A percentile compares a stretch with the other conserved stretches of the same genome.
phyloP scores from a whole-genome alignment of 306 rosid species.

The Lathyrus aphaca region DNA sequence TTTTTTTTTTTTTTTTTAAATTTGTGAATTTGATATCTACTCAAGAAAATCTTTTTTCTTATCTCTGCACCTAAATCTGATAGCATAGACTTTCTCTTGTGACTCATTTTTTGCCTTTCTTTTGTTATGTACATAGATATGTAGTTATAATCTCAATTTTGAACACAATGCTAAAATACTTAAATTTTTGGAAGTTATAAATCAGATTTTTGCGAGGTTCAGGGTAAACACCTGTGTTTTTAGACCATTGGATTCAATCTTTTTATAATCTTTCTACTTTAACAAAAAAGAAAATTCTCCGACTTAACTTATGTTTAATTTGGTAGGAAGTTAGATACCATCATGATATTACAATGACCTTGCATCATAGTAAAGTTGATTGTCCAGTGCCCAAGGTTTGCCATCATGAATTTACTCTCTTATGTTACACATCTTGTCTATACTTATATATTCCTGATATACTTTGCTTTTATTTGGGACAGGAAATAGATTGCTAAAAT shows the following conservation, averaged over 20 bases:
- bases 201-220: not conserved
- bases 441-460: constrained; percentile 26
- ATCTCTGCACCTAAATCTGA: not conserved
- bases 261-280: not conserved
- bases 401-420: constrained; percentile 37
- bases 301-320: constrained; percentile 14
- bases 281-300: not conserved
- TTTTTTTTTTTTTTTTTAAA: no score
- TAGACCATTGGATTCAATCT: constrained; percentile 26
- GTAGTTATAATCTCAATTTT: not conserved
- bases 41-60: no score
- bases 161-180: not conserved
- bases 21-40: no score
- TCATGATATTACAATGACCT: constrained; percentile 59
- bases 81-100: not conserved
- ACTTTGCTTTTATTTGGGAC: constrained; percentile 39
- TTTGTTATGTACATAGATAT: not conserved
- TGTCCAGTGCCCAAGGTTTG: constrained; percentile 96
- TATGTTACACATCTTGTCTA: constrained; percentile 31
- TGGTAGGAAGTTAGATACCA: constrained; percentile 75
- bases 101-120: no score
- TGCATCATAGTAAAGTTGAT: constrained; percentile 96
- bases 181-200: not conserved
- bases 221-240: not conserved
- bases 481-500: constrained; percentile 96